phyloP scores from a whole-genome alignment of 768 basidiomycete genomes.

The Amanita pallidorosea region DNA sequence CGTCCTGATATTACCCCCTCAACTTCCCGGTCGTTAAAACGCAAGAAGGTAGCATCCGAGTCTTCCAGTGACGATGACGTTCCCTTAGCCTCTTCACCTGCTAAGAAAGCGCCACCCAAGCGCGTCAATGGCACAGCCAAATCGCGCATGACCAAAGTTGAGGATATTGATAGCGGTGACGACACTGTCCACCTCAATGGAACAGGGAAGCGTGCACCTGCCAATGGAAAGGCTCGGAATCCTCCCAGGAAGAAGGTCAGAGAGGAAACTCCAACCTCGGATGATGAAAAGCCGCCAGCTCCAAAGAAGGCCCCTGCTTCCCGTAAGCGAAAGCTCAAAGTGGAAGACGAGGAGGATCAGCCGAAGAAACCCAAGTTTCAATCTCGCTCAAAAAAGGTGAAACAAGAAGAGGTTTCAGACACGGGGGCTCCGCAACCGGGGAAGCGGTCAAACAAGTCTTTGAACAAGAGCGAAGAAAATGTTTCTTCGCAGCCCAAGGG shows the following conservation, averaged over 20 bases:
- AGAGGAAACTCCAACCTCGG: constrained; percentile 26
- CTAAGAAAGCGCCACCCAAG: constrained; percentile 26
- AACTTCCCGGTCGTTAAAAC: constrained; percentile 35
- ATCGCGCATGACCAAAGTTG: constrained; percentile 22
- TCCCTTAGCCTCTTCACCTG: constrained; percentile 65
- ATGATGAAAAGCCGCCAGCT: constrained; percentile 25
- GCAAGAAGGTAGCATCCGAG: constrained; percentile 46
- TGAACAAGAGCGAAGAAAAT: constrained; percentile 31
- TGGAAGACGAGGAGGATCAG: constrained; percentile 28
- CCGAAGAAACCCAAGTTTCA: constrained; percentile 36
- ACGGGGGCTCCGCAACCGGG: constrained; percentile 32
- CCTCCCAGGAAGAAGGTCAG: constrained; percentile 61
- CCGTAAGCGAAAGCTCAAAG: constrained; percentile 37
- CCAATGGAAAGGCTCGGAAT: constrained; percentile 35
- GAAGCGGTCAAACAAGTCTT: constrained; percentile 28
- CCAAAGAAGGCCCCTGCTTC: constrained; percentile 23
- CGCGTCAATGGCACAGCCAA: constrained; percentile 29
- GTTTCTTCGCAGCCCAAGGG: constrained; percentile 28
- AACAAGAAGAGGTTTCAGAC: constrained; percentile 38
- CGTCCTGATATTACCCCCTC: constrained; percentile 30
- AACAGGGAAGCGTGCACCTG: constrained; percentile 31
- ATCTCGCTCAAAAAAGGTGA: constrained; percentile 39
- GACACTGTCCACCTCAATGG: constrained; percentile 23
- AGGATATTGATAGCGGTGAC: constrained; percentile 28
- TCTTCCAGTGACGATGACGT: constrained; percentile 65